Percentiles rank a stretch among this genome's conserved stretches.
Conservation (phyloP, 1,139 yeast species). For the Yamadazyma triangularis region DNA sequence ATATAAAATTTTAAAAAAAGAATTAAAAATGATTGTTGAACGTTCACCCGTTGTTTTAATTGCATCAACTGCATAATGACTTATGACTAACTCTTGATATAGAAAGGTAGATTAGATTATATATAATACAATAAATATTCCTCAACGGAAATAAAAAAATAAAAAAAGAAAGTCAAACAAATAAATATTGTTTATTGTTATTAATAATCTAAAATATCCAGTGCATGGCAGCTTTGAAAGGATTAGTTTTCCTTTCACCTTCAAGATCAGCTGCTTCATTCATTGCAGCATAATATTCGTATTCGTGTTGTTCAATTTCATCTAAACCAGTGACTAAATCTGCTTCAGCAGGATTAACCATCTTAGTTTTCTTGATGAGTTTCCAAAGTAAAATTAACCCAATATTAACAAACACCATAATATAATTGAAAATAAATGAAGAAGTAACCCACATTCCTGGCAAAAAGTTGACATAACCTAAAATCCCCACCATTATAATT, state of each 20-base stretch:
- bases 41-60: constrained; percentile 18
- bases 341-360: constrained; percentile 23
- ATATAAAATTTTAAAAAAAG: no score
- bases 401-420: constrained; percentile 27
- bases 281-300: constrained; percentile 10
- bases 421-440: constrained; percentile 35
- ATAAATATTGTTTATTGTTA: no score
- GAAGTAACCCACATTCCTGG: constrained; percentile 27
- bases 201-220: background rate
- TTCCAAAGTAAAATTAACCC: constrained; percentile 24
- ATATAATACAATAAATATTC: constrained; percentile 25
- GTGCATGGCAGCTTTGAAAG: background rate
- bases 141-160: constrained; percentile 64
- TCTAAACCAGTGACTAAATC: constrained; percentile 28
- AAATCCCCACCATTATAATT: constrained; percentile 29
- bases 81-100: no score
- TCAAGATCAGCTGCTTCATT: background rate
- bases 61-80: constrained; percentile 50
- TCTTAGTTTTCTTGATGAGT: constrained; percentile 21
- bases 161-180: no score
- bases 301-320: constrained; percentile 37
- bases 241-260: background rate
- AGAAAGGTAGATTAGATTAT: no score
- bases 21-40: no score
- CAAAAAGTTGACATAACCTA: constrained; percentile 34